These are phyloP conservation scores for Cunninghamia lanceolata DNA, from an alignment of 75 land plant genomes.

Conservation along the genomic window DNA sequence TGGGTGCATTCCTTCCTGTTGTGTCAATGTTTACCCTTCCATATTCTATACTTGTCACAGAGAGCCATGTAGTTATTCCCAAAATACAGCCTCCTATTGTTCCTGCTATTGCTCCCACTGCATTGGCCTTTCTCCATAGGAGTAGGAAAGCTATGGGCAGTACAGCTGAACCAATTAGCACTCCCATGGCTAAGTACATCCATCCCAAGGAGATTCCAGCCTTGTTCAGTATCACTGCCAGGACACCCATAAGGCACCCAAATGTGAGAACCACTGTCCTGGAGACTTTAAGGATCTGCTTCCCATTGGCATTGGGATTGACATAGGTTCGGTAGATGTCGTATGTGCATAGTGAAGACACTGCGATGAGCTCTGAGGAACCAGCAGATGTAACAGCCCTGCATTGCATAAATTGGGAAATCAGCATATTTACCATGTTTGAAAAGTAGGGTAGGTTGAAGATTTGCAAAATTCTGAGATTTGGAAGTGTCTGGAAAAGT, in stretches of 20 bases:
- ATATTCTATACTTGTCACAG: constrained; percentile 63
- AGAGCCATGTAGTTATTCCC: constrained; percentile 80
- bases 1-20: constrained; percentile 93
- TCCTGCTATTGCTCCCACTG: constrained; percentile 79
- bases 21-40: constrained; percentile 77
- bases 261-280: constrained; percentile 58
- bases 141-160: constrained; percentile 91
- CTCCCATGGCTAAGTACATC: constrained; percentile 99
- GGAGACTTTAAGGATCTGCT: constrained; percentile 85
- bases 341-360: constrained; percentile 92
- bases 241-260: constrained; percentile 93
- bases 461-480: too few species aligned
- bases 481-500: too few species aligned
- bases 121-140: constrained; percentile 93
- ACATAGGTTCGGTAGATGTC: constrained; percentile 93
- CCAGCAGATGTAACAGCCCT: constrained; percentile 99
- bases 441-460: neutral
- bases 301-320: constrained; percentile 84
- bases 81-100: constrained; percentile 59
- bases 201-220: constrained; percentile 96
- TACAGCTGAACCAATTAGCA: constrained; percentile 89
- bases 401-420: constrained; percentile 4
- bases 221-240: constrained; percentile 86
- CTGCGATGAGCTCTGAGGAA: constrained; percentile 84
- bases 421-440: neutral